Evolutionary conservation across 257 asterid genomes (phyloP).

Genomic region (Lavandula angustifolia): DNA sequence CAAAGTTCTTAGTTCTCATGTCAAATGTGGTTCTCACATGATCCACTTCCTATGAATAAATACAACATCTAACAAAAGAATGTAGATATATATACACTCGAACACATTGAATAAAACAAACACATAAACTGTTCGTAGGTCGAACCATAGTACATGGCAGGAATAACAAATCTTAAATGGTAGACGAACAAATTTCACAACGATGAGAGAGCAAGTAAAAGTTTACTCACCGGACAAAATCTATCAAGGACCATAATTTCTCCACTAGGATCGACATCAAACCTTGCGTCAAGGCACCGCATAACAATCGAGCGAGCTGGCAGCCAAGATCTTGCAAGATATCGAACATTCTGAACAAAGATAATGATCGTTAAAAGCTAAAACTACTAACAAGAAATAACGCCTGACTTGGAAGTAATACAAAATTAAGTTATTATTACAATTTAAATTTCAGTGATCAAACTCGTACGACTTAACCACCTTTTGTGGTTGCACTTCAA

Average conservation of each 20-base stretch:
- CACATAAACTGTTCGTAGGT: not conserved
- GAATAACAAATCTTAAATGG: not conserved
- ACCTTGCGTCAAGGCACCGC: conserved; percentile 63
- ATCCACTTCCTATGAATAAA: too few species aligned
- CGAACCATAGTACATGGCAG: not conserved
- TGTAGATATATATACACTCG: too few species aligned
- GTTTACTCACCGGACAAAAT: conserved; percentile 77
- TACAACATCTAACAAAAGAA: not conserved
- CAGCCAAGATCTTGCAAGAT: conserved; percentile 72
- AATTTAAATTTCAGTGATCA: not conserved
- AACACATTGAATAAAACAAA: too few species aligned
- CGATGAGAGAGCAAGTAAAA: conserved; percentile 20
- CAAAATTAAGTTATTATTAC: not conserved
- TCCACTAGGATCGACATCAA: conserved; percentile 72
- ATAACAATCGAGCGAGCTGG: conserved; percentile 87
- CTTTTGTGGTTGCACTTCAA: not conserved
- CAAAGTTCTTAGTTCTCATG: too few species aligned
- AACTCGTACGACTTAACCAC: not conserved
- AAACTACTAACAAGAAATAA: conserved; percentile 11
- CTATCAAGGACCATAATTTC: conserved; percentile 70
- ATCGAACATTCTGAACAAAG: conserved; percentile 52
- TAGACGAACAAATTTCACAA: not conserved
- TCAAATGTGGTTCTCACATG: too few species aligned
- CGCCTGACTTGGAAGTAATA: not conserved
- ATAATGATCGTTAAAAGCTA: conserved; percentile 17